Conservation (phyloP, 78 protist species). For the Dictyostelium capitatum region DNA sequence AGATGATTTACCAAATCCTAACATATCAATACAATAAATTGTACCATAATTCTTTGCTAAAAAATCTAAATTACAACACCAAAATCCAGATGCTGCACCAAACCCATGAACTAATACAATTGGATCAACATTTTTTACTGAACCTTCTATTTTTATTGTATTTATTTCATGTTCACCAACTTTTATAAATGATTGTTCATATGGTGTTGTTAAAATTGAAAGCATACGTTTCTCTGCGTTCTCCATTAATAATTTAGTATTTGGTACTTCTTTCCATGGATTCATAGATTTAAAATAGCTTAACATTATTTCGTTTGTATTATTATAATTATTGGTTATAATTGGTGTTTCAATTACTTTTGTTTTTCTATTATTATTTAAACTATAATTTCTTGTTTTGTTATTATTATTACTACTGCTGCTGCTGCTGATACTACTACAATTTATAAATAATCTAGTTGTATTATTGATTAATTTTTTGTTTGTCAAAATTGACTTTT, state of each 20-base stretch:
- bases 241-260: background rate
- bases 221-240: slow-evolving; percentile 6
- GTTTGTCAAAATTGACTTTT: no score
- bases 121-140: slow-evolving; percentile 22
- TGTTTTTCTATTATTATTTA: background rate
- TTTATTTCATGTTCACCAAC: slow-evolving; percentile 55
- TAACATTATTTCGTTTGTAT: background rate
- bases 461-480: no score
- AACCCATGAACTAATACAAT: slow-evolving; percentile 70
- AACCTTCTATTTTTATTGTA: slow-evolving; percentile 10
- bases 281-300: background rate
- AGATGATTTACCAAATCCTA: slow-evolving; percentile 75
- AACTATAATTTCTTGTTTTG: background rate
- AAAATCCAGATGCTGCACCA: slow-evolving; percentile 71
- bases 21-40: slow-evolving; percentile 69
- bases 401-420: no score
- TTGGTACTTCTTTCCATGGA: background rate
- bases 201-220: slow-evolving; percentile 7
- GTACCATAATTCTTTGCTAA: slow-evolving; percentile 48
- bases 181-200: slow-evolving; percentile 52
- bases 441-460: no score
- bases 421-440: no score
- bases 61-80: slow-evolving; percentile 64
- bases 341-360: background rate
- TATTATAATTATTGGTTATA: background rate